Evolutionary conservation across 2,329 filamentous ascomycete genomes (phyloP), one percentile per base, ranked within the genome.

Genomic region (Gnomoniopsis smithogilvyi): DNA sequence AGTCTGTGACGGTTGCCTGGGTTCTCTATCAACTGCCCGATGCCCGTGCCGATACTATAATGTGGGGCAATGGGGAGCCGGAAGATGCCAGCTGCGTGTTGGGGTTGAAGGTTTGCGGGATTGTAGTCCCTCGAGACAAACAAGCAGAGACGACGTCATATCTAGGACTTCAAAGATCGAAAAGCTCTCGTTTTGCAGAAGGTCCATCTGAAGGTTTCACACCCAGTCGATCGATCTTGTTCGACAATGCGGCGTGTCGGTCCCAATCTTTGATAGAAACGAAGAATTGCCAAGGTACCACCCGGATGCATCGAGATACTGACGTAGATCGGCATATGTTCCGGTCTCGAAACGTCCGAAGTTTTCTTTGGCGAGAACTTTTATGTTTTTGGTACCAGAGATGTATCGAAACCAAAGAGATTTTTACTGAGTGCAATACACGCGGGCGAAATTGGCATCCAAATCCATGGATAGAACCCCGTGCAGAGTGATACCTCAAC

Each of bases 41-140:
- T 19, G 43, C 43, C 19, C 43, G 8, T 19, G 19, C 34, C 34
- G 55, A 57, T 46, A 21, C 30, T 51, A 46, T 34, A 36, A 17
- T 45, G 14, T 22, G n/a, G n/a, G 17, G 47, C 10, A 38, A 41
- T 49, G 51, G 59, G 47, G 47, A 38, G 24, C 48, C 47, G 56
- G 55, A 51, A 30, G 46, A 54, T 55, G 38, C 54, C 48, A 57
- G 12, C 48, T 51, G 19, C 19, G 51, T 48, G 41, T 58, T 58
- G 46, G 50, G 47, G 51, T 54, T 33, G 43, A 45, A 34, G 52
- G 47, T 54, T 54, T 21, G 26, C 33, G 45, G 34, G 36, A 15
- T 26, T 30, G 4, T 30, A 46, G 51, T 54, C 49, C n/a, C 51
- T 47, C 36, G 19, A 38, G 48, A 45, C 19, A n/a, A 53, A 48